These are phyloP conservation scores for Tetrapyrgos nigripes DNA, from an alignment of 1,284 basidiomycete species.

Conservation along the genomic window DNA sequence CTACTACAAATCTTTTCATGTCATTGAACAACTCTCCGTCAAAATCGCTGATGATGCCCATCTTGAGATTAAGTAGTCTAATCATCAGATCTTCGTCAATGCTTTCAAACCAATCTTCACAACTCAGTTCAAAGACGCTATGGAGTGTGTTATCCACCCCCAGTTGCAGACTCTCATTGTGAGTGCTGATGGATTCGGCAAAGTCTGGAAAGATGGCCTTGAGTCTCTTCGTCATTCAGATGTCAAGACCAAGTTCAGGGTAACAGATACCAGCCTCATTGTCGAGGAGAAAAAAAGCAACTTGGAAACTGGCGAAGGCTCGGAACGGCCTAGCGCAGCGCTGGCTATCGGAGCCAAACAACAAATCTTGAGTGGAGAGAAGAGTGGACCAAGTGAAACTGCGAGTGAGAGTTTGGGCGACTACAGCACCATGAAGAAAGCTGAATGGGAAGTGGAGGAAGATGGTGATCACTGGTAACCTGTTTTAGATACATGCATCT, in stretches of 20 bases:
- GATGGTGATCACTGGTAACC: too few species aligned
- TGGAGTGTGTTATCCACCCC: conserved; percentile 61
- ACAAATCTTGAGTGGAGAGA: conserved; percentile 68
- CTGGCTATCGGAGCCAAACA: conserved; percentile 75
- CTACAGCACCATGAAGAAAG: too few species aligned
- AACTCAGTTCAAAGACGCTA: conserved; percentile 57
- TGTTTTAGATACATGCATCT: too few species aligned
- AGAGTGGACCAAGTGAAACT: conserved; percentile 66
- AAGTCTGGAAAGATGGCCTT: conserved; percentile 47
- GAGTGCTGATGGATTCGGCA: conserved; percentile 58
- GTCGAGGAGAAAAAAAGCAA: conserved; percentile 47
- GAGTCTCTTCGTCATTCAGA: conserved; percentile 27
- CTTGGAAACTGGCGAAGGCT: conserved; percentile 30
- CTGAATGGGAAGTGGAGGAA: too few species aligned
- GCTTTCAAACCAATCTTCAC: conserved; percentile 68
- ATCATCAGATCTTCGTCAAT: conserved; percentile 63
- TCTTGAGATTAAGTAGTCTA: conserved; percentile 60
- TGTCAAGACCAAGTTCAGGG: conserved; percentile 48
- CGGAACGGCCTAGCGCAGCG: conserved; percentile 37
- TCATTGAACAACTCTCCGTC: conserved; percentile 59
- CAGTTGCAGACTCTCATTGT: conserved; percentile 58
- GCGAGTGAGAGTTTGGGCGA: conserved; percentile 54
- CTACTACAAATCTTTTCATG: conserved; percentile 55
- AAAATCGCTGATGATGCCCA: conserved; percentile 58
- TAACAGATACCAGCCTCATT: conserved; percentile 67